A percentile compares a stretch with the other conserved stretches of the same genome.
phyloP scores from a whole-genome alignment of 805 yeast genomes.

The Jamesozyma rosinii region DNA sequence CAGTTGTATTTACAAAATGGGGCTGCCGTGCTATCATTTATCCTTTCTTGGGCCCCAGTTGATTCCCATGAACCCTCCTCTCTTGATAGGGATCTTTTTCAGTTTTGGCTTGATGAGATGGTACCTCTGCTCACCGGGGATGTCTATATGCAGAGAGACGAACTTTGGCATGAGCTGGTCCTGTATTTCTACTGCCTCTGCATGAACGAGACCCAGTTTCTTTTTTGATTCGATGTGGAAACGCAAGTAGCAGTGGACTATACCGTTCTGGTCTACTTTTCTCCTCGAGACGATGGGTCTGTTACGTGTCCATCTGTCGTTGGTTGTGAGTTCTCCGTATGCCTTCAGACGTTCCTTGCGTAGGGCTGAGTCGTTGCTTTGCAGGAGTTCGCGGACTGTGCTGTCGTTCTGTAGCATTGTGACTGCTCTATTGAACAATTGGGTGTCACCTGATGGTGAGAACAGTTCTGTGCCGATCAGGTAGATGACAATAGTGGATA shows the following conservation, averaged over 20 bases:
- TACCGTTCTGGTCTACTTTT: slow-evolving; percentile 62
- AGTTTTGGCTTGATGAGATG: slow-evolving; percentile 60
- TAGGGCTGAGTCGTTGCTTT: slow-evolving; percentile 34
- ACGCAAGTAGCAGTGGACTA: slow-evolving; percentile 73
- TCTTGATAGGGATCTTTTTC: slow-evolving; percentile 33
- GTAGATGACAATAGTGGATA: slow-evolving; percentile 61
- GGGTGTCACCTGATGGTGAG: slow-evolving; percentile 86
- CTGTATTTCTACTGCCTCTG: slow-evolving; percentile 66
- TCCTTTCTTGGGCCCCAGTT: slow-evolving; percentile 76
- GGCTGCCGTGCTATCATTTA: background rate
- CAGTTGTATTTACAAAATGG: background rate
- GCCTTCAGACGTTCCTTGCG: slow-evolving; percentile 63
- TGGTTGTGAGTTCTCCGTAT: slow-evolving; percentile 59
- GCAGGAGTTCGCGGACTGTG: slow-evolving; percentile 47
- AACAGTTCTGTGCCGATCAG: slow-evolving; percentile 70
- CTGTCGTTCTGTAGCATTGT: slow-evolving; percentile 62
- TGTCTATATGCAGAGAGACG: slow-evolving; percentile 65
- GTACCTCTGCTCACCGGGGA: slow-evolving; percentile 58
- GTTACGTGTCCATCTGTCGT: slow-evolving; percentile 78
- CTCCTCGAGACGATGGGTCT: slow-evolving; percentile 67
- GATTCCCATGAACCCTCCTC: slow-evolving; percentile 65
- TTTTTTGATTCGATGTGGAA: slow-evolving; percentile 72
- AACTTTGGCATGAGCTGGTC: slow-evolving; percentile 59
- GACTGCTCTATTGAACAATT: slow-evolving; percentile 80
- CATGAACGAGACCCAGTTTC: slow-evolving; percentile 58